Conservation (phyloP, 2,329 filamentous ascomycete species). For the Dryadomyces quercus-mongolicae region DNA sequence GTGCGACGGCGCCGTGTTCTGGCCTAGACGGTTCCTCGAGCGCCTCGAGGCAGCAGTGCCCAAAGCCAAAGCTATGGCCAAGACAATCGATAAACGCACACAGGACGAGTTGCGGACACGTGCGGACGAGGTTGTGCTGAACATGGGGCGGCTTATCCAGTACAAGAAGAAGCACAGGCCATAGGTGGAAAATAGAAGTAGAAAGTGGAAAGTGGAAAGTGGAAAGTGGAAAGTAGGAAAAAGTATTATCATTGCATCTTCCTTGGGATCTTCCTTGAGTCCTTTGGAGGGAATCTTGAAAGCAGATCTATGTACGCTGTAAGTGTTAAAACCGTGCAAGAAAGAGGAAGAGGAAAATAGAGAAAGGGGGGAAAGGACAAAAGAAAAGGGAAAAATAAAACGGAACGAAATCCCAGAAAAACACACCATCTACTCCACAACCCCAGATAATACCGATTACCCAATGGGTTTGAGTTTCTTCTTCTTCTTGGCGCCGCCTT, state of each 20-base stretch:
- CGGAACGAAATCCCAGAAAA: not conserved
- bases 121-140: conserved; percentile 49
- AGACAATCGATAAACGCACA: conserved; percentile 48
- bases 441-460: conserved; percentile 18
- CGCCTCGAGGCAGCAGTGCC: conserved; percentile 43
- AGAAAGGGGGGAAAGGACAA: not conserved
- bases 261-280: no score
- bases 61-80: conserved; percentile 43
- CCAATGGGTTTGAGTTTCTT: conserved; percentile 57
- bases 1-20: conserved; percentile 52
- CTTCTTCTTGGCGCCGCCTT: conserved; percentile 39
- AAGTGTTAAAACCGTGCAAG: not conserved
- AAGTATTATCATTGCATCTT: no score
- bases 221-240: no score
- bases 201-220: no score
- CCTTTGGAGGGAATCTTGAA: no score
- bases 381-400: not conserved
- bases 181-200: not conserved
- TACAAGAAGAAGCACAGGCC: conserved; percentile 48
- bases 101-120: conserved; percentile 42
- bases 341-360: not conserved
- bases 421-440: not conserved
- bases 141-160: conserved; percentile 47
- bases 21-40: conserved; percentile 46
- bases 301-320: no score